Conservation (phyloP, 2,329 filamentous ascomycete species). For the Hypocrella siamensis region DNA sequence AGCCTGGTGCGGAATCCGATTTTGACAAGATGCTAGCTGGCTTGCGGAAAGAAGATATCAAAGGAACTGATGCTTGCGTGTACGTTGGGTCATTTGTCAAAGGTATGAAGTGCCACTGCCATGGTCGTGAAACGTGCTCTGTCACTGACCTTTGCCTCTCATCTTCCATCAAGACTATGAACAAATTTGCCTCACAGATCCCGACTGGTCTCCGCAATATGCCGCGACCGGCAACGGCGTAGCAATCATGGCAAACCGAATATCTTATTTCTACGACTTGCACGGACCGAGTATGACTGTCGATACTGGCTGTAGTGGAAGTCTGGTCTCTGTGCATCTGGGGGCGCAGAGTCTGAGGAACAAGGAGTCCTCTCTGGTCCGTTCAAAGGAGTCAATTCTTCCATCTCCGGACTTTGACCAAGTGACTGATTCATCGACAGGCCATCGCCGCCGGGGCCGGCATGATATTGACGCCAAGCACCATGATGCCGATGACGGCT, state of each 20-base stretch:
- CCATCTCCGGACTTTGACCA: neutral
- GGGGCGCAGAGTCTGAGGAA: constrained; percentile 32
- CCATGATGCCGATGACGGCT: constrained; percentile 39
- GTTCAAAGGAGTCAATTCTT: constrained; percentile 1
- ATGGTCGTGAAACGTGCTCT: neutral
- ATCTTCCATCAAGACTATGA: constrained; percentile 26
- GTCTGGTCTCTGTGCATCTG: constrained; percentile 36
- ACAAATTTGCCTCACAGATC: constrained; percentile 31
- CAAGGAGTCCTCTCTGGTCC: constrained; percentile 25
- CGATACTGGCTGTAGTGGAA: constrained; percentile 43
- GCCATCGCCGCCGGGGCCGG: constrained; percentile 34
- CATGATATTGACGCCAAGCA: constrained; percentile 37
- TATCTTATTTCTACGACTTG: constrained; percentile 40
- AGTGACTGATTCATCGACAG: constrained; percentile 9
- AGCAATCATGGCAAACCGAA: constrained; percentile 37
- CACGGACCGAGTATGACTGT: constrained; percentile 40
- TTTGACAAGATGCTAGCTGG: constrained; percentile 19
- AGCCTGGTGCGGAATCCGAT: neutral
- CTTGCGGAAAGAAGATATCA: constrained; percentile 24
- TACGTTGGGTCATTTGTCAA: constrained; percentile 36
- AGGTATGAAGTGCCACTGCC: constrained; percentile 13
- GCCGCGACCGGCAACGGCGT: constrained; percentile 36
- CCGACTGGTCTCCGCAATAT: constrained; percentile 32
- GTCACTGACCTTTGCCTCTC: too few relatives aligned
- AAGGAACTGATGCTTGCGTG: constrained; percentile 28